Base-by-base conservation (phyloP, 2,329 filamentous ascomycete species). In the Thelonectria discophora region DNA sequence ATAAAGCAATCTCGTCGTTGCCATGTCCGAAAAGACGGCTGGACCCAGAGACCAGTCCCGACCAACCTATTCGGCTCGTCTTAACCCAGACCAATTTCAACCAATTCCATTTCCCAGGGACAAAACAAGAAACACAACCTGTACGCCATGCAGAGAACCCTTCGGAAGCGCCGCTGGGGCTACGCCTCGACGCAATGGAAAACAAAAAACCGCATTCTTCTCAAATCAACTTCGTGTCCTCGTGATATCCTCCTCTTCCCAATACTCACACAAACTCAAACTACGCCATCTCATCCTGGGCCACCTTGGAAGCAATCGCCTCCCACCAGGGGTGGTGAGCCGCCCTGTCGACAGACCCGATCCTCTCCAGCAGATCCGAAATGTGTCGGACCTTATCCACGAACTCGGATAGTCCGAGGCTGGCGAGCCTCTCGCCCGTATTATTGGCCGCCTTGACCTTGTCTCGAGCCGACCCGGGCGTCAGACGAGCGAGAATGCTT, bases 291-390 rank as follows among this genome's bases (percentile, higher is more conserved):
- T 75, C 76, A 58, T 82, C 81, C 62, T 76, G 77, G 65, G 82
- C 81, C 24, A 86, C 80, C 73, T 83, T 85, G 63, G 82, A 81
- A 0, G 87, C 85, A 64, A 91, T 83, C 47, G 81, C 78, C 75
- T 92, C 89, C 81, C 91, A 93, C 89, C 89, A 92, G 45, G 78
- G 72, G 12, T 86, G 86, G 75, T 93, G 90, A 8, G 86, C 84
- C 63, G 86, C 87, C 64, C 88, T 83, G 72, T 93, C 90, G 5
- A 93, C 87, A 5, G 79, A 79, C 13, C 88, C 87, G 3, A 93
- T 83, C 72, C 84, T 84, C 43, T 85, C 83, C 62, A 93, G 77
- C 71, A 89, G 82, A 34, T 92, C 89, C 8, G 91, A 87, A 68
- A 93, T 88, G 50, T 87, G 86, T 32, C 88, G 82, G 13, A 93